Evolutionary conservation across 495 filamentous ascomycete species (phyloP).

Genomic region (Penicillium desertorum): DNA sequence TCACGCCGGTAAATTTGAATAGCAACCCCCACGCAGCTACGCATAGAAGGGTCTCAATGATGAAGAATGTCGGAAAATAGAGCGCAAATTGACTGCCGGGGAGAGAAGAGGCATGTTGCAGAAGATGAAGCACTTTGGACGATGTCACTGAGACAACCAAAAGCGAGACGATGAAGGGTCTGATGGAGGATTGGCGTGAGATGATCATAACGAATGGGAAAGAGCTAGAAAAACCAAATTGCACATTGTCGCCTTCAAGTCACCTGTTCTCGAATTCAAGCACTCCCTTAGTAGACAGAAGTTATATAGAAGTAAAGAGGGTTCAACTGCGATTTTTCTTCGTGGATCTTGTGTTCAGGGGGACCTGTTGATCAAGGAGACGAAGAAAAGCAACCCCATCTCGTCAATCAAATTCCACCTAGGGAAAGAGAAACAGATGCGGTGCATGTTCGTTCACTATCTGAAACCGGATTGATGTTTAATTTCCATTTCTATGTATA

Average conservation of each 20-base stretch:
- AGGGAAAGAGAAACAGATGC: too few relatives aligned
- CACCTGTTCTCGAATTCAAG: not conserved
- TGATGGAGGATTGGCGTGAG: conserved; percentile 14
- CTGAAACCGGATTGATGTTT: too few relatives aligned
- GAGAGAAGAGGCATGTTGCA: conserved; percentile 23
- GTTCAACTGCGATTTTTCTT: too few relatives aligned
- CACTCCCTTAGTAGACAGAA: too few relatives aligned
- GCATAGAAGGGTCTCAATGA: conserved; percentile 20
- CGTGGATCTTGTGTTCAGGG: too few relatives aligned
- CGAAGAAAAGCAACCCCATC: too few relatives aligned
- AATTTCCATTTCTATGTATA: too few relatives aligned
- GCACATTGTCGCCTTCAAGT: not conserved
- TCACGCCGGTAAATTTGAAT: conserved; percentile 11
- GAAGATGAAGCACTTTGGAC: conserved; percentile 26
- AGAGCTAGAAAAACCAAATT: not conserved
- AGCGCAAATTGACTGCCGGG: conserved; percentile 11
- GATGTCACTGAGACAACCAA: conserved; percentile 19
- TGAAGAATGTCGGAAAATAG: conserved; percentile 29
- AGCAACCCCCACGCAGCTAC: conserved; percentile 19
- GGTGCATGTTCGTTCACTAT: too few relatives aligned
- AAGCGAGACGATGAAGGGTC: conserved; percentile 24
- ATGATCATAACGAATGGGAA: conserved; percentile 16
- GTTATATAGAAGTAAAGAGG: too few relatives aligned
- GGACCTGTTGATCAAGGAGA: too few relatives aligned
- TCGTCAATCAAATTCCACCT: too few relatives aligned